Base-by-base conservation (phyloP, 768 basidiomycete genomes). In the Fibroporia radiculosa region DNA sequence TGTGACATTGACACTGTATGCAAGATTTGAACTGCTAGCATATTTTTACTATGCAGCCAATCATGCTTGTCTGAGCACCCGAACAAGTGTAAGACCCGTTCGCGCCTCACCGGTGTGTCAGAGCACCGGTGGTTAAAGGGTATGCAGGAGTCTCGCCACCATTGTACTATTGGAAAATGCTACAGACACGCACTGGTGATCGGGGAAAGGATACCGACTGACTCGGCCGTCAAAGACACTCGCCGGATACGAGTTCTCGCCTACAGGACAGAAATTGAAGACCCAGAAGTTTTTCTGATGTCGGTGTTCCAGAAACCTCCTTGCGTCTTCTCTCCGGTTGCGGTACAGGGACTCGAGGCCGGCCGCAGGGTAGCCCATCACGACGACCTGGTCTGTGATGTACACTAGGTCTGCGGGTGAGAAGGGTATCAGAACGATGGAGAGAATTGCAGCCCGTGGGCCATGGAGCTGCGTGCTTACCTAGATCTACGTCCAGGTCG, bases 151-250 rank as follows among this genome's bases (percentile, higher is more conserved):
- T n/a, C n/a, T n/a, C n/a, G n/a, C n/a, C n/a, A n/a, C n/a, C n/a
- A n/a, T n/a, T n/a, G n/a, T n/a, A 31, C 8, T 31, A 31, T n/a
- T 11, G 35, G 19, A 8, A 27, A 10, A 22, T 13, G 38, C 18
- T 13, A 32, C 3, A 8, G 40, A 12, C 36, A 72, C 84, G 62
- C 51, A 87, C 80, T 92, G 86, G 58, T 93, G 91, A 58, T 93
- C 91, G 18, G 91, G 91, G 58, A 89, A 92, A 0, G 91, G 91
- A 56, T 84, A 92, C 41, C 90, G 68, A 54, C 84, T 88, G 14
- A 91, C 84, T 32, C 86, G 69, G 6, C 81, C 79, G 11, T 74
- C 73, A 57, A 93, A 93, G 28, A 81, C 64, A 36, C 65, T 63
- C 2, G 81, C 66, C 3, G 80, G 74, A 61, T 95, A 95, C 5